A percentile compares a stretch with the other conserved stretches of the same genome.
These are phyloP conservation scores for Talaromyces sp. DNA, from an alignment of 2,329 filamentous ascomycete species.

Conservation along the genomic window DNA sequence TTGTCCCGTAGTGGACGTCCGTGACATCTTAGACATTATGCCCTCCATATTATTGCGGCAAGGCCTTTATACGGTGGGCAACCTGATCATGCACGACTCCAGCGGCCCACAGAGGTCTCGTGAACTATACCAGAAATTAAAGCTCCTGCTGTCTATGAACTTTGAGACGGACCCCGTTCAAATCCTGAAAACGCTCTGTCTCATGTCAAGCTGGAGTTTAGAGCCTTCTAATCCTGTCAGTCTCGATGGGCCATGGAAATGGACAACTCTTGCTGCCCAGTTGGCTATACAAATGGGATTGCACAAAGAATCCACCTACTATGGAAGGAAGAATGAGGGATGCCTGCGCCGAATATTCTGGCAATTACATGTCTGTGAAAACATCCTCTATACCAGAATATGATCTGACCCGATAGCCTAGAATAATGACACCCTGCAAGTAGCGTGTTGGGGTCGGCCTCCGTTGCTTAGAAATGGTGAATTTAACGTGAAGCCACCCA, in stretches of 20 bases:
- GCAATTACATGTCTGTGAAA: constrained; percentile 2
- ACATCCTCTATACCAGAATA: not conserved
- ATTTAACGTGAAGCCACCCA: constrained; percentile 1
- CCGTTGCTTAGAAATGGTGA: not conserved
- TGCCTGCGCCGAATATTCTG: constrained; percentile 4
- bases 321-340: not conserved
- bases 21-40: constrained; percentile 3
- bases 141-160: constrained; percentile 15
- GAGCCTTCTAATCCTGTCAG: constrained; percentile 12
- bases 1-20: constrained; percentile 12
- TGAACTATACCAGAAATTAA: constrained; percentile 16
- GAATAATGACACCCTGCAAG: constrained; percentile 5
- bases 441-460: constrained; percentile 2
- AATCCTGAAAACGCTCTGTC: constrained; percentile 15
- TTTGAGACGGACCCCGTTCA: constrained; percentile 13
- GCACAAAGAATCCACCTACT: constrained; percentile 17
- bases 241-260: constrained; percentile 17
- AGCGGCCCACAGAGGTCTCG: constrained; percentile 3
- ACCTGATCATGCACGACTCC: constrained; percentile 11
- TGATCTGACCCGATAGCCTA: not conserved
- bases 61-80: constrained; percentile 15
- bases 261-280: constrained; percentile 15
- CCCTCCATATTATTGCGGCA: constrained; percentile 7
- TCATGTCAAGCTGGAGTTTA: constrained; percentile 14
- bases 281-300: constrained; percentile 18